Conservation (phyloP, 768 basidiomycete genomes). For the Kwoniella sp. region DNA sequence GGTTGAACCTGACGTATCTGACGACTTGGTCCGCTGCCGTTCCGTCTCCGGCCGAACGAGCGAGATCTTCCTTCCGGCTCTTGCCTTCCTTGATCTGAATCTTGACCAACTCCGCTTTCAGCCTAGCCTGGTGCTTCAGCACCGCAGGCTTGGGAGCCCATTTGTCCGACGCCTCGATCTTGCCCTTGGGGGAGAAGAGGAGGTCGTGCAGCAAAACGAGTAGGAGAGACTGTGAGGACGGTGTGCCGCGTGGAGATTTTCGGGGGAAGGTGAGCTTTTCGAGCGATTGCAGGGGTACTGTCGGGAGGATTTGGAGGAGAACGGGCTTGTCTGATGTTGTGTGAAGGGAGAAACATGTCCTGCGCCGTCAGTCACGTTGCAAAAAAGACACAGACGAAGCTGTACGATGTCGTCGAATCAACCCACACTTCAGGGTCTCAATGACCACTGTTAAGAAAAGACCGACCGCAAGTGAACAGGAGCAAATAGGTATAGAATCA, state of each 20-base stretch:
- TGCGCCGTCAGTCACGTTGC: too few species aligned
- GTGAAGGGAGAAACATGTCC: too few species aligned
- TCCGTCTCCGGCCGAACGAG: conserved; percentile 56
- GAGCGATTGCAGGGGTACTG: conserved; percentile 69
- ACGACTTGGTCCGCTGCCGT: conserved; percentile 37
- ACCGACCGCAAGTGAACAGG: too few species aligned
- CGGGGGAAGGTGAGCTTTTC: conserved; percentile 73
- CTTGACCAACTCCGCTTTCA: conserved; percentile 77
- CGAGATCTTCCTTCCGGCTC: conserved; percentile 48
- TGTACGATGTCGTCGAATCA: not conserved
- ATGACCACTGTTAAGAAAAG: conserved; percentile 70
- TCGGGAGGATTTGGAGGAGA: conserved; percentile 70
- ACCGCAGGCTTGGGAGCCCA: conserved; percentile 81
- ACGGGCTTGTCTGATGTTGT: conserved; percentile 72
- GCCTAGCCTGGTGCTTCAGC: conserved; percentile 82
- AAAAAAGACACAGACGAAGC: too few species aligned
- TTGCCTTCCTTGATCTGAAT: conserved; percentile 54
- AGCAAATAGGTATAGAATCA: too few species aligned
- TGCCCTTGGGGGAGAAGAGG: conserved; percentile 67
- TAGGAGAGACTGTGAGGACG: conserved; percentile 68
- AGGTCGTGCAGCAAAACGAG: conserved; percentile 90
- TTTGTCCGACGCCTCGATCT: conserved; percentile 89
- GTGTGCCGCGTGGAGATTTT: conserved; percentile 38
- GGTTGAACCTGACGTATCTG: conserved; percentile 55
- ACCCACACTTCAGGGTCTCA: conserved; percentile 89